Evolutionary conservation across 345 rosid genomes (phyloP), one percentile per base, ranked within the genome.

Genomic region (Aegle marmelos): DNA sequence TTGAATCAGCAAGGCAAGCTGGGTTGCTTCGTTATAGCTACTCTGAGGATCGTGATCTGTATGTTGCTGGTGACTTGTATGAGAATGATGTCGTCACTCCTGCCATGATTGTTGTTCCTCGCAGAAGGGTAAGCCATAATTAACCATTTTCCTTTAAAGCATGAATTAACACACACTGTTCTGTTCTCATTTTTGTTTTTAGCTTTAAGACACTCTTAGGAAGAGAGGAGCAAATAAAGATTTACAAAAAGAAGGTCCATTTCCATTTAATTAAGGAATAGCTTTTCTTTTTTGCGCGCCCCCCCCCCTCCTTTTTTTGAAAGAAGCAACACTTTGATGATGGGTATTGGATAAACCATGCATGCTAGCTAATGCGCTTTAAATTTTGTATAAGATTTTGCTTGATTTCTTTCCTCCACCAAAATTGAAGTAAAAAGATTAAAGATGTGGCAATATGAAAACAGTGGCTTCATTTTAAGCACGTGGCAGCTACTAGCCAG

Each of bases 61-160:
- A 94, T 79, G 91, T 96, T 53, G 97, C 98, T 9, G 97, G 97
- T 1, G 99, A 94, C 81, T 86, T 96, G 77, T 96, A 94, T 78
- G 91, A 91, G 31, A 87, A 89, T 56, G 92, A 93, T 57, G 81
- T 89, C 0, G 89, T 97, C 72, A 86, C 98, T 39, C 99, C 99
- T 3, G 89, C 98, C 83, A 87, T 97, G 84, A 91, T 97, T 70
- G 95, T 91, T 58, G 92, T 97, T 83, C 99, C 98, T 57, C 97
- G 98, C 66, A 84, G 88, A 62, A 86, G 86, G 86, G 97, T 94
- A 86, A 66, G 57, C 57, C 57, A 53, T 53, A 5, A 53, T 6
- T 17, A 53, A 53, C 57, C 57, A 17, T 53, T 48, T 4, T 45
- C 14, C 54, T 48, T 14, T 14, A 14, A 48, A 48, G 58, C 8